phyloP scores from a whole-genome alignment of 352 stramenopile species.

The Pseudoperonospora humuli region DNA sequence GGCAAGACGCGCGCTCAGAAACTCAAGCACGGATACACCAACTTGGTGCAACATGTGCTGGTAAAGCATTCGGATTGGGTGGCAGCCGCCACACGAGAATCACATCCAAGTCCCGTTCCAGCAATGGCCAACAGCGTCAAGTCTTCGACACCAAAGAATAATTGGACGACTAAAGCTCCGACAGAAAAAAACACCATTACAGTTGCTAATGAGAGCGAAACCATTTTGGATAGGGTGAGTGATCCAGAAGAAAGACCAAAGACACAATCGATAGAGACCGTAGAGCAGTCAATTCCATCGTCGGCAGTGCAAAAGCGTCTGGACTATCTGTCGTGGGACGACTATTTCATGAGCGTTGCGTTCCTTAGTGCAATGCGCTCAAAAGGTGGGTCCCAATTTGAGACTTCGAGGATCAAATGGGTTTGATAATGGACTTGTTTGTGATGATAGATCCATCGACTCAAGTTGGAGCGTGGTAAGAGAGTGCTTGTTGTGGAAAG shows the following conservation, averaged over 20 bases:
- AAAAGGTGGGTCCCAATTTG: conserved; percentile 75
- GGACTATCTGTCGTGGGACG: conserved; percentile 95
- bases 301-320: conserved; percentile 45
- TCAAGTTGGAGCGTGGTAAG: conserved; percentile 93
- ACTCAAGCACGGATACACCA: conserved; percentile 49
- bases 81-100: conserved; percentile 16
- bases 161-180: conserved; percentile 4
- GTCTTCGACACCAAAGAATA: conserved; percentile 4
- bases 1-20: conserved; percentile 48
- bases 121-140: conserved; percentile 14
- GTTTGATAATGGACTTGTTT: conserved; percentile 3
- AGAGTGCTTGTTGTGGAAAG: neutral
- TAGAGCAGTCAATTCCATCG: neutral
- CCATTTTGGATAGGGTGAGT: neutral
- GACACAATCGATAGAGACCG: neutral
- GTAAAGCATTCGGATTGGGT: conserved; percentile 62
- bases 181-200: neutral
- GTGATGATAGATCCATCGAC: conserved; percentile 88
- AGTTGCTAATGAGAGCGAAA: conserved; percentile 1
- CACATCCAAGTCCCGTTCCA: conserved; percentile 13
- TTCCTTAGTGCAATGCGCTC: conserved; percentile 97
- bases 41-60: conserved; percentile 57
- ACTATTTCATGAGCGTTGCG: conserved; percentile 99
- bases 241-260: neutral
- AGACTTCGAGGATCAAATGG: neutral